Conservation (phyloP, 2,329 filamentous ascomycete species). For the Calonectria pseudoreteaudii region DNA sequence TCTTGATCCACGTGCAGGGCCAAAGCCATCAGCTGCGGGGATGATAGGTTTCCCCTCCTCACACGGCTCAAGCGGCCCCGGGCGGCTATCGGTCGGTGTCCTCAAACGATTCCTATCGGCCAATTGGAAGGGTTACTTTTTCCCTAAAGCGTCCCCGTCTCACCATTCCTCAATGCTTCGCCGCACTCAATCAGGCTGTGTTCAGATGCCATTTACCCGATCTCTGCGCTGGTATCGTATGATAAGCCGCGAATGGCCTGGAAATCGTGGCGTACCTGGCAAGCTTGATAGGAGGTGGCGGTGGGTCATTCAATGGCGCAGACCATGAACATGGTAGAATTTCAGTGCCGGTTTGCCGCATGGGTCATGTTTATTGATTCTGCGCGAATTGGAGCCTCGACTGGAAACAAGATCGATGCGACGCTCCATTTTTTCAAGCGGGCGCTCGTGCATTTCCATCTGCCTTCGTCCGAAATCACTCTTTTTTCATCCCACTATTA, state of each 20-base stretch:
- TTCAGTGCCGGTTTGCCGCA: neutral
- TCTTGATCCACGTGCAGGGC: neutral
- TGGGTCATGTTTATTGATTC: neutral
- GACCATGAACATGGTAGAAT: neutral
- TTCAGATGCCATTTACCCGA: neutral
- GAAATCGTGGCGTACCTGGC: neutral
- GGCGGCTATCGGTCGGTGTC: neutral
- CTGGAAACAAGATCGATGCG: neutral
- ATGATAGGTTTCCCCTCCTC: neutral
- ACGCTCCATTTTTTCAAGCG: neutral
- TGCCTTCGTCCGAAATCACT: neutral
- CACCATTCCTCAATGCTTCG: neutral
- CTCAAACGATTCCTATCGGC: neutral
- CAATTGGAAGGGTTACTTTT: neutral
- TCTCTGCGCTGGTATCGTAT: neutral
- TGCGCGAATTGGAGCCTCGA: neutral
- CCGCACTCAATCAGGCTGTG: neutral
- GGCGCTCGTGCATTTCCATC: neutral
- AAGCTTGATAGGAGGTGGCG: neutral
- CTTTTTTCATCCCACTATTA: neutral
- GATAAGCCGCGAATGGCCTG: neutral
- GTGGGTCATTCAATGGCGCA: neutral
- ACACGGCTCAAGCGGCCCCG: neutral
- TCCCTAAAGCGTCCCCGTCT: neutral
- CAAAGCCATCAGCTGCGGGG: neutral